Evolutionary conservation across 306 rosid species (phyloP).

Genomic region (Citrullus colocynthis): DNA sequence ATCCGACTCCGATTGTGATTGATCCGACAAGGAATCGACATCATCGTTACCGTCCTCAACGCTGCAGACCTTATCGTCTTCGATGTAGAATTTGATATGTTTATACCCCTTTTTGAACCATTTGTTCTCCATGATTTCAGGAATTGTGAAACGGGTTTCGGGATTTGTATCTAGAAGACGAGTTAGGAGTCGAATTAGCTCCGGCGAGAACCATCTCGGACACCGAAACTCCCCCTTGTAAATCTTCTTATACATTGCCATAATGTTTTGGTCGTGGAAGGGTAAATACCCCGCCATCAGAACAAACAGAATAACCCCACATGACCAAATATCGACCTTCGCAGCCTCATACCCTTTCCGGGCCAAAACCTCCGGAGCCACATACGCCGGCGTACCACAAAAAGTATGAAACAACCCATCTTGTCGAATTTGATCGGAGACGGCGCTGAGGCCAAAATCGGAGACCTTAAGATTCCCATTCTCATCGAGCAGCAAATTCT

Average conservation of each 20-base stretch:
- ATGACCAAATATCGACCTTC: slow-evolving; percentile 86
- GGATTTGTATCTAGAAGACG: slow-evolving; percentile 66
- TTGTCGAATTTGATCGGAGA: slow-evolving; percentile 76
- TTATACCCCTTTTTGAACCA: slow-evolving; percentile 92
- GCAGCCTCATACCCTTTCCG: slow-evolving; percentile 82
- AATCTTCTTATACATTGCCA: slow-evolving; percentile 89
- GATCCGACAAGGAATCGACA: slow-evolving; percentile 37
- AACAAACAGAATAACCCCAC: slow-evolving; percentile 76
- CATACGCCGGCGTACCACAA: slow-evolving; percentile 94
- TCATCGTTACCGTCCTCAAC: slow-evolving; percentile 30
- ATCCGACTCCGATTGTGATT: slow-evolving; percentile 27
- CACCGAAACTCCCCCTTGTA: slow-evolving; percentile 75
- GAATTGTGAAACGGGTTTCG: slow-evolving; percentile 50
- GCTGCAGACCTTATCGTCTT: slow-evolving; percentile 69
- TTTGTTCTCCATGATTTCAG: slow-evolving; percentile 71
- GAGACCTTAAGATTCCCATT: slow-evolving; percentile 74
- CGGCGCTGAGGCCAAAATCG: slow-evolving; percentile 80
- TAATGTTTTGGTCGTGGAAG: slow-evolving; percentile 75
- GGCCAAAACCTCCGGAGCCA: slow-evolving; percentile 80
- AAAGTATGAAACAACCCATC: slow-evolving; percentile 89
- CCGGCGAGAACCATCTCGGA: slow-evolving; percentile 79
- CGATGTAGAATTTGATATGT: slow-evolving; percentile 70
- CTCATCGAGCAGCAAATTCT: slow-evolving; percentile 62
- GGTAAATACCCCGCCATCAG: slow-evolving; percentile 91
- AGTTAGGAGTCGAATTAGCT: slow-evolving; percentile 31